Evolutionary conservation across 108 stramenopile genomes (phyloP).

Genomic region (Nannochloropsis oceanica): DNA sequence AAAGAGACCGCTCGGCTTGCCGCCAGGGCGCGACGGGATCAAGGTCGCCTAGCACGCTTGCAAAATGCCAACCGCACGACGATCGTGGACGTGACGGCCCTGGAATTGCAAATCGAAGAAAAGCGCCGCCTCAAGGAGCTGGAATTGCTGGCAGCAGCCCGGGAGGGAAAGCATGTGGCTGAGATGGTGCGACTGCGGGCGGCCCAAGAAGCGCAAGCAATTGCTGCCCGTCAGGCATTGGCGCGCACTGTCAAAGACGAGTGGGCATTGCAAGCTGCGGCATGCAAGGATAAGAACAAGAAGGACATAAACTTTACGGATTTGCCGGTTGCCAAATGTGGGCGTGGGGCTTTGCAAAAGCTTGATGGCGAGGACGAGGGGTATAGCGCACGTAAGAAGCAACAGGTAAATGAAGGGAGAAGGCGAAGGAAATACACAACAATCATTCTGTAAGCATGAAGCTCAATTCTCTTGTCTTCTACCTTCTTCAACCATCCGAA

Average conservation of each 20-base stretch:
- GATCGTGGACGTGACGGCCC: not conserved
- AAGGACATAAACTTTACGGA: not conserved
- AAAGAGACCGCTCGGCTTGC: not conserved
- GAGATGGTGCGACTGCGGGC: not conserved
- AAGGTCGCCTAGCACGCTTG: not conserved
- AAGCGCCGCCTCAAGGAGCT: not conserved
- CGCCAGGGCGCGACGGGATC: not conserved
- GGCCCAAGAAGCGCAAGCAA: not conserved
- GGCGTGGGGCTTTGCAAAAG: not conserved
- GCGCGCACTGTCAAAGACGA: not conserved
- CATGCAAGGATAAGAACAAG: not conserved
- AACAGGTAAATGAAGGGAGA: not conserved
- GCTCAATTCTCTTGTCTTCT: no score
- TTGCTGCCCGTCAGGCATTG: not conserved
- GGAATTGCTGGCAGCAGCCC: not conserved
- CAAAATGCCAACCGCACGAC: not conserved
- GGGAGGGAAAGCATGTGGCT: not conserved
- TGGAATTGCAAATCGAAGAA: not conserved
- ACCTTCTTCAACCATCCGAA: not conserved
- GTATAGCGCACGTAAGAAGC: not conserved
- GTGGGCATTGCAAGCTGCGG: not conserved
- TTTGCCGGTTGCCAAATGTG: not conserved
- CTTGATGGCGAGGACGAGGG: not conserved
- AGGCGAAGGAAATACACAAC: no score
- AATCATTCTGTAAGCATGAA: no score